Conservation (phyloP, 1,284 basidiomycete species). For the Trichosporon sp. region DNA sequence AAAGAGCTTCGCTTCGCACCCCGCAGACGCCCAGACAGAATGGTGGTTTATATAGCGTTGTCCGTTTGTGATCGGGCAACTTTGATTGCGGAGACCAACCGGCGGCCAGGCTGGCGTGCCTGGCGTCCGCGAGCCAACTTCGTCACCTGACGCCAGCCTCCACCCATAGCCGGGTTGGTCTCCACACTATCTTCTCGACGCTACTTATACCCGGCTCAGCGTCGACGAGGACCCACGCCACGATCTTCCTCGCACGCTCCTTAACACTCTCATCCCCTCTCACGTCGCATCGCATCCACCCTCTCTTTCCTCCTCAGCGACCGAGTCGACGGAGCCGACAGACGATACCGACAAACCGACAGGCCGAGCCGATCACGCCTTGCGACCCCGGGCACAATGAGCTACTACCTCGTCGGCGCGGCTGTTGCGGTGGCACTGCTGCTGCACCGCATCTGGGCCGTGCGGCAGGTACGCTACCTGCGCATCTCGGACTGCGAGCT, state of each 20-base stretch:
- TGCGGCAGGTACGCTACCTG: constrained; percentile 27
- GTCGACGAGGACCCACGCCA: neutral
- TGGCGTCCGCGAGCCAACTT: neutral
- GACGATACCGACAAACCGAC: too few relatives aligned
- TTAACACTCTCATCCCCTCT: too few relatives aligned
- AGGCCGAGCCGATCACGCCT: too few relatives aligned
- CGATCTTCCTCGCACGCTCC: too few relatives aligned
- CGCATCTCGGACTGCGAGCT: constrained; percentile 17
- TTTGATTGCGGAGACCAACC: too few relatives aligned
- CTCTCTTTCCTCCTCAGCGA: too few relatives aligned
- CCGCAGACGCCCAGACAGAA: too few relatives aligned
- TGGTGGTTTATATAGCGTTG: neutral
- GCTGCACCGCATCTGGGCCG: constrained; percentile 10
- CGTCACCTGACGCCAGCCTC: neutral
- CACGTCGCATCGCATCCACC: too few relatives aligned
- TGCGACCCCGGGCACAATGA: too few relatives aligned
- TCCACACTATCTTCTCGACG: neutral
- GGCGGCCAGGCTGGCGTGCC: too few relatives aligned
- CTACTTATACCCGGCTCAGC: neutral
- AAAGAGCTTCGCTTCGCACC: too few relatives aligned
- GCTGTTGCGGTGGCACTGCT: neutral
- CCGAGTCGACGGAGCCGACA: too few relatives aligned
- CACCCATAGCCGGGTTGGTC: neutral
- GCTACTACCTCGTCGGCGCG: neutral
- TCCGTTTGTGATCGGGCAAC: neutral